Evolutionary conservation across 306 rosid species (phyloP).

Genomic region (Quercus bicolor): DNA sequence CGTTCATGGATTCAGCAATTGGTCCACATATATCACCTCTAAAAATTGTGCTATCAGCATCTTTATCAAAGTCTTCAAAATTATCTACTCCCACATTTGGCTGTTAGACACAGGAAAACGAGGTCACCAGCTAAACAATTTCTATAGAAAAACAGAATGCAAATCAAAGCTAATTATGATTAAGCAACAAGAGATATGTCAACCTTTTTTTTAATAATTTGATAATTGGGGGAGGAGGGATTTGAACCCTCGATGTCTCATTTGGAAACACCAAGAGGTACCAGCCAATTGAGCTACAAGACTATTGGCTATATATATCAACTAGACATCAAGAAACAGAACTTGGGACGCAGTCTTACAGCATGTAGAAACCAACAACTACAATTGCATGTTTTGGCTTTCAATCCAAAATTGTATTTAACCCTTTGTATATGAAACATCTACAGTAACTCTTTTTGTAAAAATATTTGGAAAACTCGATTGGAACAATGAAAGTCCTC

Average conservation of each 20-base stretch:
- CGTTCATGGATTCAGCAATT: slow-evolving; percentile 84
- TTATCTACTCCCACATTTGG: slow-evolving; percentile 29
- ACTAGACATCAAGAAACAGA: not conserved
- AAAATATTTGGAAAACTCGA: not conserved
- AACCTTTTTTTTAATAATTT: not conserved
- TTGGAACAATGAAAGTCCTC: not conserved
- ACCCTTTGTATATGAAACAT: not conserved
- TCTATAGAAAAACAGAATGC: slow-evolving; percentile 3
- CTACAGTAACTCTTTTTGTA: not conserved
- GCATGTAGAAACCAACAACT: not conserved
- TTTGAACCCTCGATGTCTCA: no score
- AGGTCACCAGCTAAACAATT: slow-evolving; percentile 9
- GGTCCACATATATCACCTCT: slow-evolving; percentile 88
- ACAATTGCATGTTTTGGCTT: not conserved
- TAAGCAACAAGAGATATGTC: slow-evolving; percentile 17
- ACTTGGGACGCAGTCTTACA: no score
- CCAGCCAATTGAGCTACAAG: no score
- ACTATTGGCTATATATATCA: not conserved
- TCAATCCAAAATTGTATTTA: not conserved
- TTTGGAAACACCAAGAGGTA: no score
- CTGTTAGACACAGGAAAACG: slow-evolving; percentile 38
- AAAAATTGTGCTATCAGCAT: slow-evolving; percentile 47
- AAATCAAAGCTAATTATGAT: slow-evolving; percentile 9
- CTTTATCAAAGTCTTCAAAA: slow-evolving; percentile 38
- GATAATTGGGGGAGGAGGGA: no score